Evolutionary conservation across 2,329 filamentous ascomycete species (phyloP), one percentile per base, ranked within the genome.

Genomic region (Harringtonia lauricola): DNA sequence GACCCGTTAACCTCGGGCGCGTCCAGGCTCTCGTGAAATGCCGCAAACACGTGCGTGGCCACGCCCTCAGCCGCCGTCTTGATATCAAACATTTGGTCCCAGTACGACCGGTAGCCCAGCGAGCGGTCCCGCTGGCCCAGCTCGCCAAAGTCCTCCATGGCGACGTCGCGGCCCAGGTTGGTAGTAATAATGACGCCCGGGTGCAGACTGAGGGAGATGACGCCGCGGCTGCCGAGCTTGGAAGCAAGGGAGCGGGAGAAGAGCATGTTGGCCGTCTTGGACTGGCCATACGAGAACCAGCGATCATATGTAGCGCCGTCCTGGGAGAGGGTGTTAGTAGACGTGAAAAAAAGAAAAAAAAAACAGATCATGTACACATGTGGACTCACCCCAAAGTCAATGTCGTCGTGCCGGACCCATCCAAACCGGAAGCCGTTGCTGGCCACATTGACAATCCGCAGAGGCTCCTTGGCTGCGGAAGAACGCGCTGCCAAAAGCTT

Each of bases 401-500:
- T 19, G 28, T 50, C 46, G 2, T 30, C 38, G 8, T 21, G 36
- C 3, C 48, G 48, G 15, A 50, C 42, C 0, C 14, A 31, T 2
- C 44, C 26, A 3, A 38, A 19, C 1, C 33, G 36, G 38, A 35
- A 30, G 2, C 44, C 49, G 28, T 26, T 14, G 38, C 46, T 48
- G 12, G 44, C 17, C 4, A 50, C 46, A n/a, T 42, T 47, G 35
- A 50, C 46, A 1, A 50, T 36, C 7, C 49, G 44, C n/a, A n/a
- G n/a, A n/a, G 8, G 44, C 29, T 15, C 39, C 34, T 1, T 13
- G 4, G 28, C 34, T 28, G 14, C 15, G 17, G 3, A n/a, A n/a
- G n/a, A n/a, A n/a, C n/a, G n/a, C n/a, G n/a, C n/a, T n/a, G 57
- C 56, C 30, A 62, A 50, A 2, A 72, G 47, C 21, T 64, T 63